phyloP scores from a whole-genome alignment of 768 basidiomycete species.

The Pleurotus sapidus region DNA sequence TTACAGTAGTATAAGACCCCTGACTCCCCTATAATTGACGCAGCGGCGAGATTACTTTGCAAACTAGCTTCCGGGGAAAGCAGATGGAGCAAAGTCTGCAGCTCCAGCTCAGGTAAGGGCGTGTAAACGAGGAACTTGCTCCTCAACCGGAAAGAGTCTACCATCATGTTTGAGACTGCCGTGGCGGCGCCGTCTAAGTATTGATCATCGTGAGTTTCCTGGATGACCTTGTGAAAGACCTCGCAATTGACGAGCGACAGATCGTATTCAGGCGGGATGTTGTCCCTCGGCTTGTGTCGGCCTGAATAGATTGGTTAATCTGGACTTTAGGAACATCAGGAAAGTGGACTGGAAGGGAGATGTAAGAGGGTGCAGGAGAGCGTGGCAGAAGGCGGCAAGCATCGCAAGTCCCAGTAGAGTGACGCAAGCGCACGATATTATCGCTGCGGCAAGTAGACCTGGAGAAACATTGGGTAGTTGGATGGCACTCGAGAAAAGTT shows the following conservation, averaged over 20 bases:
- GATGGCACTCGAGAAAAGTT: conserved; percentile 3
- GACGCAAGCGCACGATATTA: neutral
- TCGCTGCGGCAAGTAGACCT: neutral
- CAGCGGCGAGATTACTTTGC: conserved; percentile 1
- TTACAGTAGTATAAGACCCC: conserved; percentile 3
- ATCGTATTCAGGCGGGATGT: neutral
- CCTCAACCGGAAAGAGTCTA: neutral
- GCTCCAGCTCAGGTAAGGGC: neutral
- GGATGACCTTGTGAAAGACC: conserved; percentile 6
- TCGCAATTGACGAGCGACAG: neutral
- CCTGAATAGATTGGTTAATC: neutral
- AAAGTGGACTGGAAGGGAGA: conserved; percentile 5
- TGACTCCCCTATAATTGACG: neutral
- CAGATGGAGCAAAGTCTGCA: conserved; percentile 3
- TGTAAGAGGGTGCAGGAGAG: neutral
- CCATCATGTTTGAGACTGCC: conserved; percentile 10
- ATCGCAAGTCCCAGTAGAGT: neutral
- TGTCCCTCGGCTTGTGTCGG: neutral
- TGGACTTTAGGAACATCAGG: neutral
- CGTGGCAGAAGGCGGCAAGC: conserved; percentile 2
- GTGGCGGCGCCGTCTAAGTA: conserved; percentile 10
- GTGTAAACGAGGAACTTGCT: neutral
- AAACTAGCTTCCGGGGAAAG: conserved; percentile 5
- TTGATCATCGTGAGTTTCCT: conserved; percentile 7
- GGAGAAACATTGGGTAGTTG: neutral